phyloP scores from a whole-genome alignment of 805 yeast species.

The Pichia paraexigua region DNA sequence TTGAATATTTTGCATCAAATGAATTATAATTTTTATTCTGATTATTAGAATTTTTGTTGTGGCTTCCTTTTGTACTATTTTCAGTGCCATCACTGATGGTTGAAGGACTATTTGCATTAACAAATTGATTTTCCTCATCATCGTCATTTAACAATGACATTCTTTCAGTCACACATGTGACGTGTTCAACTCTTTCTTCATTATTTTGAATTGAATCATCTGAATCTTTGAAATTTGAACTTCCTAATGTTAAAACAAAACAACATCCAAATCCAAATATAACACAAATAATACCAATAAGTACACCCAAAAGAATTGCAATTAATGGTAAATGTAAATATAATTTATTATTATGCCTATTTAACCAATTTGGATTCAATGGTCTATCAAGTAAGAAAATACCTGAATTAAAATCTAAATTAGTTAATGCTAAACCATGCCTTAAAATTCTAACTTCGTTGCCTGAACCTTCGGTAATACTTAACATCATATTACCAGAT shows the following conservation, averaged over 20 bases:
- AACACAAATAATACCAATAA: conserved; percentile 47
- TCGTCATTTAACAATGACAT: conserved; percentile 10
- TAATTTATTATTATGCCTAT: conserved; percentile 33
- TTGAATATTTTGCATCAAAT: conserved; percentile 9
- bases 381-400: conserved; percentile 63
- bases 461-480: conserved; percentile 40
- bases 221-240: neutral
- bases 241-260: conserved; percentile 29
- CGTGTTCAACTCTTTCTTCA: neutral
- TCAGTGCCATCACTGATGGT: neutral
- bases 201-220: neutral
- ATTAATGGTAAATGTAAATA: conserved; percentile 59
- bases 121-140: neutral
- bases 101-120: neutral
- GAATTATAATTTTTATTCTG: neutral
- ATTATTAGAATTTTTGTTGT: neutral
- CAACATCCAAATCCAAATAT: conserved; percentile 29
- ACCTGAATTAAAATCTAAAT: conserved; percentile 29
- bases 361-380: conserved; percentile 56
- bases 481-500: conserved; percentile 31
- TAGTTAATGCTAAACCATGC: conserved; percentile 50
- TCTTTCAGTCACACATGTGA: conserved; percentile 7
- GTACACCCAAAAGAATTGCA: conserved; percentile 59
- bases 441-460: conserved; percentile 52
- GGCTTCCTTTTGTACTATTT: neutral